These are phyloP conservation scores for Podospora didyma DNA, from an alignment of 495 filamentous ascomycete genomes.

Conservation along the genomic window DNA sequence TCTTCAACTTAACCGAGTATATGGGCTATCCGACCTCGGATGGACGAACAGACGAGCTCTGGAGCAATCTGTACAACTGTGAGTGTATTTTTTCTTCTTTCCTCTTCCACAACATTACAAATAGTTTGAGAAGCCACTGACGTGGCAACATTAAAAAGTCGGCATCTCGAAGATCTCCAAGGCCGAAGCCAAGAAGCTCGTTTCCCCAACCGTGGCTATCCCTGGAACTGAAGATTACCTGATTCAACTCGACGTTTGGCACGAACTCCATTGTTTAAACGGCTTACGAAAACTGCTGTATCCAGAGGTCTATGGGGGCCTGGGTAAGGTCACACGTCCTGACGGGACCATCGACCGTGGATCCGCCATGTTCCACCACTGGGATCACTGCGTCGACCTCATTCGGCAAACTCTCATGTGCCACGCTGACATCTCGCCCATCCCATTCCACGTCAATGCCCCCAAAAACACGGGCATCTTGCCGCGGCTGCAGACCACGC, in stretches of 20 bases:
- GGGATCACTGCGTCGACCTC: slow-evolving; percentile 27
- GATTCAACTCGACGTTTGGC: slow-evolving; percentile 26
- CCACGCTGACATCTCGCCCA: slow-evolving; percentile 27
- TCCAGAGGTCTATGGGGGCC: slow-evolving; percentile 7
- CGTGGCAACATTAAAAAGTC: neutral
- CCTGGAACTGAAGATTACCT: slow-evolving; percentile 13
- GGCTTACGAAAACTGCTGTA: slow-evolving; percentile 10
- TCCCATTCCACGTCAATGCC: slow-evolving; percentile 17
- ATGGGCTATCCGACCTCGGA: slow-evolving; percentile 10
- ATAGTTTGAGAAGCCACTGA: neutral
- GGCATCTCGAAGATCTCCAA: slow-evolving; percentile 13
- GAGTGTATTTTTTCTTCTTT: neutral
- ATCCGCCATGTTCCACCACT: slow-evolving; percentile 4
- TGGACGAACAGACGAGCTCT: slow-evolving; percentile 6
- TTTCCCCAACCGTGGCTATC: slow-evolving; percentile 4
- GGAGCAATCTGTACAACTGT: slow-evolving; percentile 11
- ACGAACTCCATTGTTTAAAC: slow-evolving; percentile 23
- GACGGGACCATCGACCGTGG: slow-evolving; percentile 7
- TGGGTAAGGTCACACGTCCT: neutral
- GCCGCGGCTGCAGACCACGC: slow-evolving; percentile 8
- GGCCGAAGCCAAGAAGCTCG: neutral
- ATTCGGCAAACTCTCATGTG: slow-evolving; percentile 32
- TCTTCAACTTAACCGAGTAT: slow-evolving; percentile 9
- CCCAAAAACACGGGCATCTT: slow-evolving; percentile 4
- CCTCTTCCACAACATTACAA: too few species aligned